Evolutionary conservation across 1,139 yeast species (phyloP), one percentile per base, ranked within the genome.

Genomic region (Candida mesenterica): DNA sequence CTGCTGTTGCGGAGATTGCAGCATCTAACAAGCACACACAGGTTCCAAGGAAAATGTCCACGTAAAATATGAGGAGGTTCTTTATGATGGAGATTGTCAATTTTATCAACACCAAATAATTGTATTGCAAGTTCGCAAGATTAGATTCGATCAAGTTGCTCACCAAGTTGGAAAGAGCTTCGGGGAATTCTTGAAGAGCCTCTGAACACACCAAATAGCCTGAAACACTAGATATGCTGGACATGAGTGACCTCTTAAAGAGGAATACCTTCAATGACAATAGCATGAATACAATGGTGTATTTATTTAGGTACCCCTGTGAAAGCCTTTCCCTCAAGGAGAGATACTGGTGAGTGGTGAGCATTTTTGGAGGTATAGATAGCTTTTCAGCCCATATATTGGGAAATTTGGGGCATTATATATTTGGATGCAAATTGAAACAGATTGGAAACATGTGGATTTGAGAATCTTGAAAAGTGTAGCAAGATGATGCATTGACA

Each of bases 11-110:
- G 45, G 77, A 79, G 6, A 89, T 65, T 0, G 90, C 75, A 4
- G 94, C 82, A 0, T 85, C 78, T 5, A 88, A 57, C 16, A 92
- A 64, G 59, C 98, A 92, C 0, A 86, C 80, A 57, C 85, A 86
- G 0, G 97, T 90, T 0, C 97, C 97, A 6, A 89, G 60, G 34
- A 84, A 74, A 43, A 90, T 50, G 28, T 87, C 89, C 13, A 92
- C 60, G 16, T 79, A 66, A 52, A 92, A 89, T 8, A 77, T 51
- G 0, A 86, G 55, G 24, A 89, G 45, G 31, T 73, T 69, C 46
- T 85, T 82, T 10, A 82, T 62, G 0, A 81, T 81, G 0, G 76
- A 68, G 0, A 86, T 55, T 12, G 77, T 47, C 24, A 79, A 19
- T 13, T 37, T 28, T 14, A 48, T 30, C 12, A 50, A 17, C 10